Percentiles rank a stretch among this genome's conserved stretches.
Conservation (phyloP, 202 grass and related monocot genomes). For the Schoenoplectus triqueter region DNA sequence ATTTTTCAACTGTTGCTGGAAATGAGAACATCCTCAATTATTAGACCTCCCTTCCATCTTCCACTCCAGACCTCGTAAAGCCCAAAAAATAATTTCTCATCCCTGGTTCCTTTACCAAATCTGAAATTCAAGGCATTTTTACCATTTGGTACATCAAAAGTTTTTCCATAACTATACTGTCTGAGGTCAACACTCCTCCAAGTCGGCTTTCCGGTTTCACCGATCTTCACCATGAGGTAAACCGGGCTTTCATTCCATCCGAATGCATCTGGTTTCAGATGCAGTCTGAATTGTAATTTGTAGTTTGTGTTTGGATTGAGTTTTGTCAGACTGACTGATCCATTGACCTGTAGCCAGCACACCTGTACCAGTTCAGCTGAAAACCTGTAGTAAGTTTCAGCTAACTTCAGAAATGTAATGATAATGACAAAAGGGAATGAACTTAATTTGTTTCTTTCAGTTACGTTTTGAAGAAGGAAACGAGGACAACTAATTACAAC, state of each 20-base stretch:
- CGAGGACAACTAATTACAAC: neutral
- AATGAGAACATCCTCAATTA: neutral
- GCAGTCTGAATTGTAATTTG: conserved; percentile 17
- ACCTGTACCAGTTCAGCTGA: conserved; percentile 28
- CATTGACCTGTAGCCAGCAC: conserved; percentile 23
- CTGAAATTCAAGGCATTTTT: conserved; percentile 13
- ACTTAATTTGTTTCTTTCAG: neutral
- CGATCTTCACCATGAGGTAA: conserved; percentile 29
- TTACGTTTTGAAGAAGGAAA: conserved; percentile 15
- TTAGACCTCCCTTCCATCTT: conserved; percentile 39
- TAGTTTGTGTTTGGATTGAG: neutral
- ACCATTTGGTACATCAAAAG: neutral
- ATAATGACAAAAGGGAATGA: neutral
- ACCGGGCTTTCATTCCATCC: conserved; percentile 36
- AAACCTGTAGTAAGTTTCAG: neutral
- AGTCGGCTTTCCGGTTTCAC: neutral
- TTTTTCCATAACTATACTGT: neutral
- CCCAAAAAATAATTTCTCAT: conserved; percentile 22
- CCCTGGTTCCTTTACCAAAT: neutral
- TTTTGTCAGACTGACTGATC: neutral
- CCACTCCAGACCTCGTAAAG: conserved; percentile 45
- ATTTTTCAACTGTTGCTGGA: too few relatives aligned
- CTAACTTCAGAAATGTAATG: conserved; percentile 1
- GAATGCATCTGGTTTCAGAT: conserved; percentile 30
- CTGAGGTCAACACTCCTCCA: conserved; percentile 9